These are phyloP conservation scores for Xylariaceae sp. DNA, from an alignment of 2,329 filamentous ascomycete species.

Conservation along the genomic window DNA sequence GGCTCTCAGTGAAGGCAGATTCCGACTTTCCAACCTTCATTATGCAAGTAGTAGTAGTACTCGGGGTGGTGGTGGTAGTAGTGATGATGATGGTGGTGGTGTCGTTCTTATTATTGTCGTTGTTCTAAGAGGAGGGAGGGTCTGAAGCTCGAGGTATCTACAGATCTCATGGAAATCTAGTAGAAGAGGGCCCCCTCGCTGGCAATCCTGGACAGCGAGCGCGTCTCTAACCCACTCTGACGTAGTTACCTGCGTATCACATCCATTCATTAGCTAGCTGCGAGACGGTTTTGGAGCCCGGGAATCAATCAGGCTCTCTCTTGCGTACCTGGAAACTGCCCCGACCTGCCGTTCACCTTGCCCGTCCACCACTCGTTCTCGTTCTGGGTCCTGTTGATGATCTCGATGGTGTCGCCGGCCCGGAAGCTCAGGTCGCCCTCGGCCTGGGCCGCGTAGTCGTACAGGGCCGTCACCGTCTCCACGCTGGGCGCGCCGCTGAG, in stretches of 20 bases:
- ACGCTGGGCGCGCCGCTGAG: conserved; percentile 57
- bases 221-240: conserved; percentile 32
- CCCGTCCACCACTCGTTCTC: conserved; percentile 98
- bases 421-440: conserved; percentile 89
- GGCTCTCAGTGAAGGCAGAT: too few relatives aligned
- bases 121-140: too few relatives aligned
- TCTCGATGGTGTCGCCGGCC: conserved; percentile 84
- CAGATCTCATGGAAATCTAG: too few relatives aligned
- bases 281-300: background rate
- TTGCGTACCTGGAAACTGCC: conserved; percentile 85
- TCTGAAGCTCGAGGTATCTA: too few relatives aligned
- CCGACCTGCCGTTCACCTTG: conserved; percentile 67
- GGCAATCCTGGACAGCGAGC: too few relatives aligned
- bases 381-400: conserved; percentile 73
- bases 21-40: too few relatives aligned
- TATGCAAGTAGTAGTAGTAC: too few relatives aligned
- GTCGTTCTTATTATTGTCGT: too few relatives aligned
- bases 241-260: conserved; percentile 39
- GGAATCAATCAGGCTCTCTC: too few relatives aligned
- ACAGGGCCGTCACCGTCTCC: conserved; percentile 83
- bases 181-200: too few relatives aligned
- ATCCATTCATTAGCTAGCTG: conserved; percentile 23
- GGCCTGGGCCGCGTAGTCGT: conserved; percentile 93
- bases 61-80: too few relatives aligned
- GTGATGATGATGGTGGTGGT: too few relatives aligned